Evolutionary conservation across 176 grass and related monocot species (phyloP).

Genomic region (Cymbopogon citratus): DNA sequence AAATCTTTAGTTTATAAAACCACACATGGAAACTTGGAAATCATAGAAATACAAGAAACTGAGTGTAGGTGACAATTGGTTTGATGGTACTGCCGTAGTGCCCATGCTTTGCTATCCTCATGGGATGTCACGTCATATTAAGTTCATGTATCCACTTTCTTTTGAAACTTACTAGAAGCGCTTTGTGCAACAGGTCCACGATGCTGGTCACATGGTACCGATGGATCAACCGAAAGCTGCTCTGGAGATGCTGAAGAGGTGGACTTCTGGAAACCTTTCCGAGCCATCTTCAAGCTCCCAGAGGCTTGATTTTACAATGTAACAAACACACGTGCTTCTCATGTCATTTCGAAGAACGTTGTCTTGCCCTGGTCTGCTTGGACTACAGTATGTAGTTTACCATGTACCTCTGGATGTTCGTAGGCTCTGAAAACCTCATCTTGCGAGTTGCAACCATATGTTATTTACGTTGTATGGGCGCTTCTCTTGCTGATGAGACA

Average conservation of each 20-base stretch:
- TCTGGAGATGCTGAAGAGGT: conserved; percentile 87
- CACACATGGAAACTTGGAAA: background rate
- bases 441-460: conserved; percentile 10
- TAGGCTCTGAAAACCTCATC: conserved; percentile 6
- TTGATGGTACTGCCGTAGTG: background rate
- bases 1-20: conserved; percentile 1
- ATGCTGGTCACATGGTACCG: conserved; percentile 92
- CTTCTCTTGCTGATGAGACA: background rate
- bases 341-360: background rate
- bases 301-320: conserved; percentile 38
- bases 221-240: conserved; percentile 94
- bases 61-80: background rate
- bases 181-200: conserved; percentile 51
- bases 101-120: background rate
- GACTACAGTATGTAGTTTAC: background rate
- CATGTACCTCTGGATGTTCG: background rate
- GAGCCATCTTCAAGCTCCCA: conserved; percentile 3
- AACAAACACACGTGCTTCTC: background rate
- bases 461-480: conserved; percentile 33
- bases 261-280: conserved; percentile 55
- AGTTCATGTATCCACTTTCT: background rate
- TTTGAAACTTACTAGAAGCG: background rate
- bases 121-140: background rate
- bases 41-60: background rate
- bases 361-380: background rate